Conservation (phyloP, 2,329 filamentous ascomycete genomes). For the Calcarisporium arbuscula region DNA sequence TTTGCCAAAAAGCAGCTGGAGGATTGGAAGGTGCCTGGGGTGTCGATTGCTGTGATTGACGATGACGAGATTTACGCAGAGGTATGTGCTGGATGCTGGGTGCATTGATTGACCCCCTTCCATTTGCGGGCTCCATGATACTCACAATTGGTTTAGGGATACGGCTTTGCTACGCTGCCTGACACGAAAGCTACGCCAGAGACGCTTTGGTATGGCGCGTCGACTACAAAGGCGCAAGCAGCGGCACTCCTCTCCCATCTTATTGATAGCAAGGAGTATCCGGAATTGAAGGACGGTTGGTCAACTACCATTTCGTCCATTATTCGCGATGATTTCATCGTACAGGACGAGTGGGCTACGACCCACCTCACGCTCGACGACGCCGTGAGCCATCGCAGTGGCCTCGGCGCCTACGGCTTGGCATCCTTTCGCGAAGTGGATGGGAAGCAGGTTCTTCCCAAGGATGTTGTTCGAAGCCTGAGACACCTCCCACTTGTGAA, state of each 20-base stretch:
- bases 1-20: conserved; percentile 7
- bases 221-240: conserved; percentile 50
- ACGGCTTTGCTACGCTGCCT: conserved; percentile 20
- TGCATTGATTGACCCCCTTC: not conserved
- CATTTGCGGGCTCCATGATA: not conserved
- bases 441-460: conserved; percentile 21
- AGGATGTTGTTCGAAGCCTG: conserved; percentile 34
- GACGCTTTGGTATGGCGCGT: conserved; percentile 50
- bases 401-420: conserved; percentile 37
- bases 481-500: conserved; percentile 36
- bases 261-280: conserved; percentile 34
- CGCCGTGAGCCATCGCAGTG: conserved; percentile 45
- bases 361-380: conserved; percentile 47
- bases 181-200: conserved; percentile 35
- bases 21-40: conserved; percentile 8
- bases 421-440: conserved; percentile 36
- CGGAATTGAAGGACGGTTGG: conserved; percentile 39
- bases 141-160: conserved; percentile 14
- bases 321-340: conserved; percentile 45
- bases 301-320: conserved; percentile 38
- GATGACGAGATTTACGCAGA: conserved; percentile 17
- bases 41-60: conserved; percentile 28
- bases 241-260: conserved; percentile 43
- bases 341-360: conserved; percentile 39
- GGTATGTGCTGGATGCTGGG: conserved; percentile 15